These are phyloP conservation scores for Lagenidium sp. DNA, from an alignment of 352 stramenopile species.

Conservation along the genomic window DNA sequence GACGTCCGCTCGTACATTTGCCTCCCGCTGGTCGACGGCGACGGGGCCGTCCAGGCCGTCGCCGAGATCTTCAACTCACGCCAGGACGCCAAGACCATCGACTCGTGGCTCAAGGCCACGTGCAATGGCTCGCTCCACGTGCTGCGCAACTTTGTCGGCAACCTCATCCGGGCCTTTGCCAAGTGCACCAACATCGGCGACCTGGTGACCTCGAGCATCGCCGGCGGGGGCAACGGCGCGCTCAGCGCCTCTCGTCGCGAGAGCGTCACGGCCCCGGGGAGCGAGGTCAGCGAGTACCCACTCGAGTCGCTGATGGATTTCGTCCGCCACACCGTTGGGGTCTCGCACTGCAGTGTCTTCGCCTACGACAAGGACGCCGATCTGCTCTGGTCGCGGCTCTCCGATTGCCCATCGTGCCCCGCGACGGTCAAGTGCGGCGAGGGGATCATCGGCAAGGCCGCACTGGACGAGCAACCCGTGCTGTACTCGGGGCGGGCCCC, in stretches of 20 bases:
- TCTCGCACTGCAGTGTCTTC: constrained; percentile 55
- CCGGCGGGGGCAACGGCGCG: too few species aligned
- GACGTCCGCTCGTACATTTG: constrained; percentile 63
- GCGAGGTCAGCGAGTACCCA: constrained; percentile 15
- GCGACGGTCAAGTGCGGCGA: constrained; percentile 40
- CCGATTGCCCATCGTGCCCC: constrained; percentile 13
- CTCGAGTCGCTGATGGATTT: constrained; percentile 38
- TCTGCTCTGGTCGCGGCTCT: constrained; percentile 37
- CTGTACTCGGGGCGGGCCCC: constrained; percentile 8
- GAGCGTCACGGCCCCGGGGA: background rate
- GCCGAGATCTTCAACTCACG: constrained; percentile 67
- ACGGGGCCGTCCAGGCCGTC: constrained; percentile 37
- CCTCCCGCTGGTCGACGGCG: constrained; percentile 50
- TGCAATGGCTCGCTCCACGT: constrained; percentile 35
- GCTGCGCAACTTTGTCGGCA: constrained; percentile 52
- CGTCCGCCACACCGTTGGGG: constrained; percentile 33
- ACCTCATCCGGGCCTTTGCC: constrained; percentile 35
- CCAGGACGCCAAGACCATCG: constrained; percentile 27
- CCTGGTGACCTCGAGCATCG: constrained; percentile 3
- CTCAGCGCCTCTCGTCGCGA: too few species aligned
- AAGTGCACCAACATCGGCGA: constrained; percentile 26
- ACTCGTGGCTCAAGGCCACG: constrained; percentile 28
- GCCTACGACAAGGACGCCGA: constrained; percentile 40
- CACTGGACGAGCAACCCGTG: constrained; percentile 12
- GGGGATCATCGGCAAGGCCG: constrained; percentile 38